phyloP scores from a whole-genome alignment of 495 filamentous ascomycete species.

The Aspergillus indologenus region DNA sequence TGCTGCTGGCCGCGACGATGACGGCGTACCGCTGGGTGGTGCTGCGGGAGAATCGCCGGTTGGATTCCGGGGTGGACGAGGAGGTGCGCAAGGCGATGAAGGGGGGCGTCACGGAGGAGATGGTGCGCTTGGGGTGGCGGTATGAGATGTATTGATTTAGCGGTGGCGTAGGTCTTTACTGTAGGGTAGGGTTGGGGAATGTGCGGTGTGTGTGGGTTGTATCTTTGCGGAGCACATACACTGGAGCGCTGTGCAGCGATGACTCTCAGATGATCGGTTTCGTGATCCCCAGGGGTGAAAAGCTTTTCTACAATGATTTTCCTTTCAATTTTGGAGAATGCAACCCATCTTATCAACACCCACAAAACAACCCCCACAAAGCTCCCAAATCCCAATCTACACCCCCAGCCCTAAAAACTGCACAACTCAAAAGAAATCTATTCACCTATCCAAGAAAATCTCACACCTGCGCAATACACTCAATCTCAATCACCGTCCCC shows the following conservation, averaged over 20 bases:
- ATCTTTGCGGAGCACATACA: too few species aligned
- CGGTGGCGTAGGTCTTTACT: neutral
- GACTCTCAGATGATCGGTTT: too few species aligned
- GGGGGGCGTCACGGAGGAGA: conserved; percentile 40
- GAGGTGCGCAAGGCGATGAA: conserved; percentile 33
- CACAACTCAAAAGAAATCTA: too few species aligned
- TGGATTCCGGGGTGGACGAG: conserved; percentile 32
- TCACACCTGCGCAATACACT: conserved; percentile 36
- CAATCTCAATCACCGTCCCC: conserved; percentile 38
- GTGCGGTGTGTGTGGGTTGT: too few species aligned
- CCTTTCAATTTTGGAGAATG: neutral
- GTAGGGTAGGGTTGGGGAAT: too few species aligned
- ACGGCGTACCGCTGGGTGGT: conserved; percentile 37
- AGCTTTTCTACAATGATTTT: too few species aligned
- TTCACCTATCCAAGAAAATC: neutral
- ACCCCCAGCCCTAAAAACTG: too few species aligned
- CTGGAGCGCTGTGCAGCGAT: too few species aligned
- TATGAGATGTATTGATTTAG: conserved; percentile 40
- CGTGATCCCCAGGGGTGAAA: too few species aligned
- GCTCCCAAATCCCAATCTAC: too few species aligned
- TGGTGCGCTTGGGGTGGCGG: conserved; percentile 39
- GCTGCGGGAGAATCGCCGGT: conserved; percentile 30
- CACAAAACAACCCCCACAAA: too few species aligned
- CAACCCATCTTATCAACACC: neutral
- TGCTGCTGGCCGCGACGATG: conserved; percentile 30